phyloP scores from a whole-genome alignment of 1,284 basidiomycete species.

The Marasmius fiardii region DNA sequence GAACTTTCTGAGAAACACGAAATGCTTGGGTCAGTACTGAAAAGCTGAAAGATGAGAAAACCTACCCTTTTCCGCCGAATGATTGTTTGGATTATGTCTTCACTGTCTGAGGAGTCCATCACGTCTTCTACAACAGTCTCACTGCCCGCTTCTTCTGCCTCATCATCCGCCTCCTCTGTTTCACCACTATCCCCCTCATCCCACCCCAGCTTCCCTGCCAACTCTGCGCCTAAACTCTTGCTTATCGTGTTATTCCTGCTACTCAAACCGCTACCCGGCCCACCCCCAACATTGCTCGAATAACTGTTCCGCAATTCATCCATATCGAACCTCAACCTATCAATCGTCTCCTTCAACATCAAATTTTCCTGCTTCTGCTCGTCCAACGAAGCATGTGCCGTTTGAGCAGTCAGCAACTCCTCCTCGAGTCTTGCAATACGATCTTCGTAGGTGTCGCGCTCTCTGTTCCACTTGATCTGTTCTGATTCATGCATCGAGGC shows the following conservation, averaged over 20 bases:
- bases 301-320: slow-evolving; percentile 75
- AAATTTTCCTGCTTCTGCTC: slow-evolving; percentile 92
- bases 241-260: slow-evolving; percentile 56
- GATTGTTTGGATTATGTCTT: slow-evolving; percentile 78
- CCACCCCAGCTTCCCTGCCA: slow-evolving; percentile 59
- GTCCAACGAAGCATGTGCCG: slow-evolving; percentile 71
- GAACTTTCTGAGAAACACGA: slow-evolving; percentile 57
- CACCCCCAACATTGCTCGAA: slow-evolving; percentile 30
- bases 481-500: slow-evolving; percentile 61
- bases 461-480: slow-evolving; percentile 53
- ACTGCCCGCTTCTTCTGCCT: slow-evolving; percentile 34
- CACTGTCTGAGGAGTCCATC: slow-evolving; percentile 58
- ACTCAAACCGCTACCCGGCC: slow-evolving; percentile 39
- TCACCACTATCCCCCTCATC: slow-evolving; percentile 21
- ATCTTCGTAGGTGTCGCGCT: slow-evolving; percentile 68
- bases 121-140: slow-evolving; percentile 33
- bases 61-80: slow-evolving; percentile 65
- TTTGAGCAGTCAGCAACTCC: slow-evolving; percentile 65
- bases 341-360: slow-evolving; percentile 89
- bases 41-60: slow-evolving; percentile 44
- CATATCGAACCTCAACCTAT: slow-evolving; percentile 86
- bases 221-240: slow-evolving; percentile 79
- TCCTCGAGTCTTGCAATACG: slow-evolving; percentile 61
- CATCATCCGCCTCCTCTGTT: slow-evolving; percentile 34
- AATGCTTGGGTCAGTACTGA: slow-evolving; percentile 1